phyloP scores from a whole-genome alignment of 306 rosid genomes.

The Vicia villosa region DNA sequence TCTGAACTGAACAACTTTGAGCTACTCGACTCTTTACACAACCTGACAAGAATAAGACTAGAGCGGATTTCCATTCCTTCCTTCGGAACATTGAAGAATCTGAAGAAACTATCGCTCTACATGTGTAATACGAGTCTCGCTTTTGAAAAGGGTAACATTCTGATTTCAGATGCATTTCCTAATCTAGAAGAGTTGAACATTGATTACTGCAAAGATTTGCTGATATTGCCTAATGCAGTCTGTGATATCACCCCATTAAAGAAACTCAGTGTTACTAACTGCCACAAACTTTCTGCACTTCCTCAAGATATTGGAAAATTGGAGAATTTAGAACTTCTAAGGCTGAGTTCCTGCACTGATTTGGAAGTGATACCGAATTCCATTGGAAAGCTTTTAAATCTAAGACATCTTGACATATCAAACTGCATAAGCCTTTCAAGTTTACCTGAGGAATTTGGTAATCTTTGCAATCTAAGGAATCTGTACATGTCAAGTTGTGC shows the following conservation, averaged over 20 bases:
- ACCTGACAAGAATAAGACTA: slow-evolving; percentile 53
- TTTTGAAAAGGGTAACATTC: slow-evolving; percentile 32
- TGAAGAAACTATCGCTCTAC: slow-evolving; percentile 55
- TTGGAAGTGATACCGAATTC: slow-evolving; percentile 51
- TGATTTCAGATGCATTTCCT: slow-evolving; percentile 49
- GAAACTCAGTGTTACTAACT: slow-evolving; percentile 59
- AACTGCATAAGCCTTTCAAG: slow-evolving; percentile 52
- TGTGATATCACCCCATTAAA: slow-evolving; percentile 40
- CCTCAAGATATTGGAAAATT: slow-evolving; percentile 53
- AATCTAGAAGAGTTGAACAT: slow-evolving; percentile 53
- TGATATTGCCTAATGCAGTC: slow-evolving; percentile 47
- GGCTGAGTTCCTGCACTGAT: slow-evolving; percentile 63
- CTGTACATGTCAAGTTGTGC: slow-evolving; percentile 54
- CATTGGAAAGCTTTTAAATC: slow-evolving; percentile 31
- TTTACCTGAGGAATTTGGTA: slow-evolving; percentile 56
- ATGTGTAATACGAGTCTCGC: slow-evolving; percentile 53
- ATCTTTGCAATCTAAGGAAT: slow-evolving; percentile 39
- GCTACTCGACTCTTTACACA: slow-evolving; percentile 37
- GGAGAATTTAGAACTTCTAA: slow-evolving; percentile 48
- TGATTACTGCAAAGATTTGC: slow-evolving; percentile 56
- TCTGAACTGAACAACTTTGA: slow-evolving; percentile 44
- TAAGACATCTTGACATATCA: slow-evolving; percentile 55
- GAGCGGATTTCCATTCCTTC: slow-evolving; percentile 56
- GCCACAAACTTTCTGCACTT: slow-evolving; percentile 51
- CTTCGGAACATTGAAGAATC: slow-evolving; percentile 39